Evolutionary conservation across 257 asterid species (phyloP).

Genomic region (Lycium barbarum): DNA sequence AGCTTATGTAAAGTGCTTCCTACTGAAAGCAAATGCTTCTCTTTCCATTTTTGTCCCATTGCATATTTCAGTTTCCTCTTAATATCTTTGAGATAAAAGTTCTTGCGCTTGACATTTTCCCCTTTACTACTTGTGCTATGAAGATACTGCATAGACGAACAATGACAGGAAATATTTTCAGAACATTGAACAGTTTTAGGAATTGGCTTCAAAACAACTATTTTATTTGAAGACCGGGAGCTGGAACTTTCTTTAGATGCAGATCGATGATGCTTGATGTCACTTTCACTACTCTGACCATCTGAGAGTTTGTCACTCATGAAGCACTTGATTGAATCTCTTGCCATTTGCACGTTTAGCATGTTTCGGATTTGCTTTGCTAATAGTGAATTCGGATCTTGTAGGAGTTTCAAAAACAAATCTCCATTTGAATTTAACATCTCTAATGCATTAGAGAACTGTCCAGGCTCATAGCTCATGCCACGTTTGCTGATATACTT

Average conservation of each 20-base stretch:
- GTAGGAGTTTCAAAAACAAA: constrained; percentile 50
- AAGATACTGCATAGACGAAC: constrained; percentile 57
- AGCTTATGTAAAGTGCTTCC: constrained; percentile 28
- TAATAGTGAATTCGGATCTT: constrained; percentile 48
- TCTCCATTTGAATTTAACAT: constrained; percentile 52
- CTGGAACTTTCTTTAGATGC: constrained; percentile 33
- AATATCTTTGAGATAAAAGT: constrained; percentile 62
- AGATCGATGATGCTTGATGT: constrained; percentile 22
- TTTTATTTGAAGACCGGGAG: constrained; percentile 46
- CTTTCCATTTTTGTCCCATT: constrained; percentile 49
- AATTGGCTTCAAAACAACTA: constrained; percentile 65
- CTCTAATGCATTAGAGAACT: constrained; percentile 68
- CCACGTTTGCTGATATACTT: constrained; percentile 35
- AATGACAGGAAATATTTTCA: constrained; percentile 46
- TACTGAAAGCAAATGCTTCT: constrained; percentile 29
- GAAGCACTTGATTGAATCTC: constrained; percentile 30
- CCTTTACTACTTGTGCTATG: constrained; percentile 34
- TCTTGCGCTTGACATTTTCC: constrained; percentile 40
- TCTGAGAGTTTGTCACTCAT: constrained; percentile 8
- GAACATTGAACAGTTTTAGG: constrained; percentile 37
- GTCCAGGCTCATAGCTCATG: constrained; percentile 41
- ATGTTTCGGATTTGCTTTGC: constrained; percentile 34
- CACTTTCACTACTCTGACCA: too few species aligned
- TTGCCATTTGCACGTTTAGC: constrained; percentile 33
- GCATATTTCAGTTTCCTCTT: constrained; percentile 63